phyloP scores from a whole-genome alignment of 2,329 filamentous ascomycete species.

The Colletotrichum musicola region DNA sequence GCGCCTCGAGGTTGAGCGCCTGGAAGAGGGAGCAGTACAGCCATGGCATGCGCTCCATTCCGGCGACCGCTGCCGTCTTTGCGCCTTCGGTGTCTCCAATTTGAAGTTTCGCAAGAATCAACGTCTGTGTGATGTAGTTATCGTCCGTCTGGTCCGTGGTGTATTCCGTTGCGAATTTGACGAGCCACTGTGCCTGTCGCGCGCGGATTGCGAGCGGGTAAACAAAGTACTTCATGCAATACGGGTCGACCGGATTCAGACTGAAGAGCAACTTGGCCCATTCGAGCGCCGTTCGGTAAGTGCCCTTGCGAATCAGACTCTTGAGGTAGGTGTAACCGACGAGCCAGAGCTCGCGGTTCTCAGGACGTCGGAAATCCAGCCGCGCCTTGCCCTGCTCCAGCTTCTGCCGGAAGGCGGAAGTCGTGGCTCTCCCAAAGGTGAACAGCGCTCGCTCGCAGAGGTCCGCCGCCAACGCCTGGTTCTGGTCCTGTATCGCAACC shows the following conservation, averaged over 20 bases:
- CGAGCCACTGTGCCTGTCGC: slow-evolving; percentile 79
- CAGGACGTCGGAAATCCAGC: slow-evolving; percentile 82
- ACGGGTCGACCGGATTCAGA: slow-evolving; percentile 83
- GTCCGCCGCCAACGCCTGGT: slow-evolving; percentile 87
- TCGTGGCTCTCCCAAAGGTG: slow-evolving; percentile 88
- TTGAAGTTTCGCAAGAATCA: slow-evolving; percentile 81
- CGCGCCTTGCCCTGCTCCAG: slow-evolving; percentile 83
- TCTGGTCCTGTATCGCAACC: slow-evolving; percentile 91
- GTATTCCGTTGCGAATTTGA: slow-evolving; percentile 73
- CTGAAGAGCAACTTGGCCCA: slow-evolving; percentile 90
- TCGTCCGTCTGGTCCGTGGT: slow-evolving; percentile 54
- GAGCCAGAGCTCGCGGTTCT: slow-evolving; percentile 94
- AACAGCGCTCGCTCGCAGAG: slow-evolving; percentile 92
- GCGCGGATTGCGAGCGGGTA: slow-evolving; percentile 89
- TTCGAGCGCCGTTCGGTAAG: slow-evolving; percentile 91
- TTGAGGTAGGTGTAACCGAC: slow-evolving; percentile 90
- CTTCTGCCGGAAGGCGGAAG: slow-evolving; percentile 83
- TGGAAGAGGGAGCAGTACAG: slow-evolving; percentile 84
- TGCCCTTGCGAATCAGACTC: slow-evolving; percentile 89
- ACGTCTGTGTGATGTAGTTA: slow-evolving; percentile 81
- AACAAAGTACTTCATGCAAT: slow-evolving; percentile 83
- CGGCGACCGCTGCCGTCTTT: slow-evolving; percentile 72
- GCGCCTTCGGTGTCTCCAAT: slow-evolving; percentile 72
- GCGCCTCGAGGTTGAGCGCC: slow-evolving; percentile 82
- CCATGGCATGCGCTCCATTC: slow-evolving; percentile 85